These are phyloP conservation scores for Cladosporium austrohemisphaericum DNA, from an alignment of 2,329 filamentous ascomycete genomes.

Conservation along the genomic window DNA sequence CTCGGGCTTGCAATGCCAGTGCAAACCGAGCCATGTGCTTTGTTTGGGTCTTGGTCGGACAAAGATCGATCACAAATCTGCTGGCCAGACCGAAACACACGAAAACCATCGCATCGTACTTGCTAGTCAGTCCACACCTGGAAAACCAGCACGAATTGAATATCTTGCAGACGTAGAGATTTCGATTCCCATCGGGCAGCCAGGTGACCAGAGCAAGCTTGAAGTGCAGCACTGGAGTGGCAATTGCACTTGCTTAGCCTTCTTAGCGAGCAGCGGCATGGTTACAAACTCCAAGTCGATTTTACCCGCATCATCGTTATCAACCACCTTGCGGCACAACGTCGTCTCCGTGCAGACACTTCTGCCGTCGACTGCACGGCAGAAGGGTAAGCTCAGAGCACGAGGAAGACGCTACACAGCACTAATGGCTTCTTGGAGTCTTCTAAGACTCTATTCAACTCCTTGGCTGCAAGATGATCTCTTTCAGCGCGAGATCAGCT, in stretches of 20 bases:
- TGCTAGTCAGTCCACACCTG: too few relatives aligned
- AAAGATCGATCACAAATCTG: background rate
- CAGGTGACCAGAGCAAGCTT: background rate
- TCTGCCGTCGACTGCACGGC: background rate
- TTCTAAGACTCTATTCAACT: background rate
- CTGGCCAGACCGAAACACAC: background rate
- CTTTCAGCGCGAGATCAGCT: background rate
- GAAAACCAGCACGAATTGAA: too few relatives aligned
- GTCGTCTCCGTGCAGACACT: background rate
- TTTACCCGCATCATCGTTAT: too few relatives aligned
- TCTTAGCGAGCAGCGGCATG: background rate
- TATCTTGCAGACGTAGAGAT: too few relatives aligned
- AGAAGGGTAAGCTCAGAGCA: background rate
- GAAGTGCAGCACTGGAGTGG: background rate
- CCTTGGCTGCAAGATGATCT: background rate
- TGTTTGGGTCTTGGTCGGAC: background rate
- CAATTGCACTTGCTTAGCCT: background rate
- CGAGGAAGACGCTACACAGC: background rate
- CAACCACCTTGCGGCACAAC: too few relatives aligned
- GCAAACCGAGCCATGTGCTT: too few relatives aligned
- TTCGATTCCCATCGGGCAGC: too few relatives aligned
- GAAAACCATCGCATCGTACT: too few relatives aligned
- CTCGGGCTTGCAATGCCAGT: background rate
- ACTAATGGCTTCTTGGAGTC: background rate
- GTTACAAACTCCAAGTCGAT: too few relatives aligned